Evolutionary conservation across 1,139 yeast species (phyloP).

Genomic region (Yamadazyma atlantica): DNA sequence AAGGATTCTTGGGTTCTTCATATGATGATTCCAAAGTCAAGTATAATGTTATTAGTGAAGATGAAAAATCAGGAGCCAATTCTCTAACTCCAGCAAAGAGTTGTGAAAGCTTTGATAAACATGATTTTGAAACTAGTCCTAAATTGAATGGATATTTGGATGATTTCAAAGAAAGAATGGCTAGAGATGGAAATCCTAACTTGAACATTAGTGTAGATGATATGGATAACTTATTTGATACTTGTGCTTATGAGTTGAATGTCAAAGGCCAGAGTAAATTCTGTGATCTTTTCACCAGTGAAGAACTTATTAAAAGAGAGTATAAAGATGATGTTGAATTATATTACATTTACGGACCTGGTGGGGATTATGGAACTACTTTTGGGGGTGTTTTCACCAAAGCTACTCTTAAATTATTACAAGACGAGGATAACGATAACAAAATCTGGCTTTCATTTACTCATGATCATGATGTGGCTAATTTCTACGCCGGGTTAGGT

Average conservation of each 20-base stretch:
- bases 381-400: constrained; percentile 50
- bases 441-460: constrained; percentile 51
- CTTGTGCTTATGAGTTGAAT: constrained; percentile 59
- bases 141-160: constrained; percentile 25
- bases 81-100: constrained; percentile 32
- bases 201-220: constrained; percentile 43
- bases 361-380: constrained; percentile 40
- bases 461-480: constrained; percentile 59
- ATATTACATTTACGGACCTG: constrained; percentile 52
- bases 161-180: constrained; percentile 39
- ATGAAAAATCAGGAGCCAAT: constrained; percentile 30
- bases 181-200: constrained; percentile 28
- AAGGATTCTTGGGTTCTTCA: constrained; percentile 33
- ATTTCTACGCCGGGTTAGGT: constrained; percentile 53
- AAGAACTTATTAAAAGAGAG: constrained; percentile 45
- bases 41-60: constrained; percentile 27
- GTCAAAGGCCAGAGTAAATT: constrained; percentile 48
- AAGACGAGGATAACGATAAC: constrained; percentile 22
- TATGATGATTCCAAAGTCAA: constrained; percentile 21
- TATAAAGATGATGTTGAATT: constrained; percentile 44
- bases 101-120: constrained; percentile 17
- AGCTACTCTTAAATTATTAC: constrained; percentile 47
- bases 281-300: constrained; percentile 49
- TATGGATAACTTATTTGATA: constrained; percentile 35
- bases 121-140: neutral